Evolutionary conservation across 2,329 filamentous ascomycete genomes (phyloP), one percentile per base, ranked within the genome.

Genomic region (Penicillium sp.): DNA sequence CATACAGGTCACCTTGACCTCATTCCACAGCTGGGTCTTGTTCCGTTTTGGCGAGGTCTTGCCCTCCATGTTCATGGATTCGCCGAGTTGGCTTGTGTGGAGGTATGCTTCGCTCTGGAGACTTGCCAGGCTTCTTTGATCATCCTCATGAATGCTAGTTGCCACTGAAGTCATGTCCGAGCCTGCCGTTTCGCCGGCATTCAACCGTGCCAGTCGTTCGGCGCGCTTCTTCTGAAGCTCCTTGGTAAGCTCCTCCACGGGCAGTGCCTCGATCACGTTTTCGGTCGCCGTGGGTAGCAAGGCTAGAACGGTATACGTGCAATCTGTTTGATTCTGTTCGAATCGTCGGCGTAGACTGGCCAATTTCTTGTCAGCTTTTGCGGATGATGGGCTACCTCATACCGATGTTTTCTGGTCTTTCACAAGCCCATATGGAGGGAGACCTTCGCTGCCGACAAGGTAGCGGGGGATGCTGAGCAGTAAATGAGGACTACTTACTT

Each of bases 291-390:
- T 95, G 4, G 93, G 93, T 8, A 98, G 79, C 47, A 98, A 82
- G 28, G 91, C 93, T n/a, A 97, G 83, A 39, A 97, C 90, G 34
- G 93, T 98, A 67, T 94, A 96, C 41, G 91, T 96, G 73, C 93
- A 98, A 71, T 98, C 93, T 67, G 95, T 91, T 68, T 98, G 93
- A 70, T 98, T 98, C 72, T 98, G 93, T 69, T 97, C 89, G 73
- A 98, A 98, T 64, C 93, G 87, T 50, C 93, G 86, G 44, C 90
- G 90, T 52, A 98, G 81, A 70, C 91, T 97, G 61, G 45, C 41
- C 25, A 27, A 12, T 4, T 27, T 13, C 45, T 45, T 40, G 53
- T 60, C 39, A 60, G 53, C 49, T 27, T 18, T 18, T 18, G 18
- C 18, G 3, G 18, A 18, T 18, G 18, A 18, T 18, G 18, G 18